phyloP scores from a whole-genome alignment of 2,329 filamentous ascomycete genomes.

The Diplodia sapinea region DNA sequence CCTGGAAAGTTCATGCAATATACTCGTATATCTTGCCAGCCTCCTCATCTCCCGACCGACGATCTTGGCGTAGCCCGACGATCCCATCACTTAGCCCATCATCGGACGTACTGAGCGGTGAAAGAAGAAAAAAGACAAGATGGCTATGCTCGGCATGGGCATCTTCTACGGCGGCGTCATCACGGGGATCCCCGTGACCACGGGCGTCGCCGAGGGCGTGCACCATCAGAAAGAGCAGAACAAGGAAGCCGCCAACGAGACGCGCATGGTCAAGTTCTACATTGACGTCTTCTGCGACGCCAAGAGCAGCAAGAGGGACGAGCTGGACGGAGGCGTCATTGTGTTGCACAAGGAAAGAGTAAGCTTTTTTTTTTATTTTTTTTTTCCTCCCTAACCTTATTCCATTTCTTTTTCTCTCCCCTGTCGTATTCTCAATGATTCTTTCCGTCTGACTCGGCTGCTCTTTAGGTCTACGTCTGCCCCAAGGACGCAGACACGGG shows the following conservation, averaged over 20 bases:
- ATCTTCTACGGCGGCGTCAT: conserved; percentile 49
- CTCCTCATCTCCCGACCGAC: no score
- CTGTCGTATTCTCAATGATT: no score
- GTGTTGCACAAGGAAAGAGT: conserved; percentile 56
- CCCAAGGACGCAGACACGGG: conserved; percentile 41
- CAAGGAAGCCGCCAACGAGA: conserved; percentile 55
- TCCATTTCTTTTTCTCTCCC: neutral
- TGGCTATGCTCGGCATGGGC: conserved; percentile 42
- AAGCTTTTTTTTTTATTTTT: conserved; percentile 30
- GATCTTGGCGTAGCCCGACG: no score
- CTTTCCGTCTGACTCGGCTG: no score
- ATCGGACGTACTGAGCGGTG: no score
- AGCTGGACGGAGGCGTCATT: conserved; percentile 52
- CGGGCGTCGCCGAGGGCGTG: conserved; percentile 59
- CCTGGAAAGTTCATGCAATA: neutral
- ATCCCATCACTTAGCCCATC: no score
- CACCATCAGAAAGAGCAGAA: conserved; percentile 57
- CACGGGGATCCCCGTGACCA: conserved; percentile 56
- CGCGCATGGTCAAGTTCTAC: conserved; percentile 60
- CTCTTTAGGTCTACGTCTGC: conserved; percentile 44
- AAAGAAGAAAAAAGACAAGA: conserved; percentile 18
- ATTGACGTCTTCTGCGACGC: conserved; percentile 53
- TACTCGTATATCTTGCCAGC: neutral
- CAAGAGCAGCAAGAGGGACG: conserved; percentile 44
- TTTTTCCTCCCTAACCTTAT: neutral